These are phyloP conservation scores for Pseudozyma thailandica DNA, from an alignment of 1,284 basidiomycete species.

Conservation along the genomic window DNA sequence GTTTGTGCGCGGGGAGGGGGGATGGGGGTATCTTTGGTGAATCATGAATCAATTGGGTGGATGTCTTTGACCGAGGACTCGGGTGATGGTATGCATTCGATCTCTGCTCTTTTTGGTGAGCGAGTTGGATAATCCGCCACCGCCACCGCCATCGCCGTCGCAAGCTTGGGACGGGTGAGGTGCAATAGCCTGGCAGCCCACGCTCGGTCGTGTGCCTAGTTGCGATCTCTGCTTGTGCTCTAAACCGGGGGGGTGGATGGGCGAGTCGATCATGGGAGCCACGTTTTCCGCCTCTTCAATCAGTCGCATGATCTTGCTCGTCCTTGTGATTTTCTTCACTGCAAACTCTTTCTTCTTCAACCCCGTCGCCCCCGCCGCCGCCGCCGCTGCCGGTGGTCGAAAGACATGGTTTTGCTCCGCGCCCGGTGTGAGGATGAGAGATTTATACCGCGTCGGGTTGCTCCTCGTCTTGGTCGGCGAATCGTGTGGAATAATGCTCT, in stretches of 20 bases:
- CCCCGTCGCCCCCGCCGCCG: not conserved
- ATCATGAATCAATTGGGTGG: not conserved
- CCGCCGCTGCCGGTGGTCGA: not conserved
- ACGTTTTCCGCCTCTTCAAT: conserved; percentile 44
- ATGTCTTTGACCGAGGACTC: conserved; percentile 24
- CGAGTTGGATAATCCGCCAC: conserved; percentile 13
- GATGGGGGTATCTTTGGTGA: not conserved
- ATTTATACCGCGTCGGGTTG: too few relatives aligned
- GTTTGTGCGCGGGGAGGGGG: too few relatives aligned
- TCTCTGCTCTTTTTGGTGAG: conserved; percentile 24
- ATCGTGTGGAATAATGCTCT: conserved; percentile 6
- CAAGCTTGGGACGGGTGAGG: too few relatives aligned
- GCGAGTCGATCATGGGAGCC: conserved; percentile 13
- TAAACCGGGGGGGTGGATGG: not conserved
- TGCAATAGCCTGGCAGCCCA: too few relatives aligned
- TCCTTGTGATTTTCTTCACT: conserved; percentile 20
- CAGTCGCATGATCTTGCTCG: conserved; percentile 47
- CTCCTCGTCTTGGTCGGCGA: conserved; percentile 17
- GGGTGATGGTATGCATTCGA: conserved; percentile 40
- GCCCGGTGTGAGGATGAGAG: too few relatives aligned
- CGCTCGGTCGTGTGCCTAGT: not conserved
- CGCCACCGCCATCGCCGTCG: not conserved
- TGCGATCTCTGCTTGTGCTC: not conserved
- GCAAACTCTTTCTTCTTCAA: conserved; percentile 30
- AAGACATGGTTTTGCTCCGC: conserved; percentile 24